Conservation (phyloP, 2,329 filamentous ascomycete species). For the Trichophaea hybrida region DNA sequence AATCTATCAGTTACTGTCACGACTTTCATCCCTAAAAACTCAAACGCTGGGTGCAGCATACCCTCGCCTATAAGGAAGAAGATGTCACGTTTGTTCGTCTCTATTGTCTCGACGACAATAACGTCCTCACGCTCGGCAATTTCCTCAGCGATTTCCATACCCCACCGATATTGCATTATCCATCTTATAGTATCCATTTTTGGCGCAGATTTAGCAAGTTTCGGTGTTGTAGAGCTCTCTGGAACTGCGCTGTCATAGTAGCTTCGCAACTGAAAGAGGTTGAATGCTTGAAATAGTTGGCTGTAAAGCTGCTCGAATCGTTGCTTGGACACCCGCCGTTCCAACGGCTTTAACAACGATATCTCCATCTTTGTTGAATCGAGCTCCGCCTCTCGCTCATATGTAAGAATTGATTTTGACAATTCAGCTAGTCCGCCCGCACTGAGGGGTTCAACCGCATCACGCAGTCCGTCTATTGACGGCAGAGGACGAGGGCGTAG, state of each 20-base stretch:
- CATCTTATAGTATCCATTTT: slow-evolving; percentile 20
- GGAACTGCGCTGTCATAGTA: slow-evolving; percentile 13
- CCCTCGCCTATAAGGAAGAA: slow-evolving; percentile 27
- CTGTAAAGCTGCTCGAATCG: slow-evolving; percentile 24
- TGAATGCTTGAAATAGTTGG: slow-evolving; percentile 21
- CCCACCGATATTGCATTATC: slow-evolving; percentile 24
- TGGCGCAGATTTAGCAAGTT: not conserved
- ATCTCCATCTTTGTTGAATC: slow-evolving; percentile 23
- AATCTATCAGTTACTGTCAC: slow-evolving; percentile 4
- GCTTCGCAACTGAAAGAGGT: slow-evolving; percentile 21
- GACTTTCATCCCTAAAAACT: not conserved
- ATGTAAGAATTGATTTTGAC: slow-evolving; percentile 9
- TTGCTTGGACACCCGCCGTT: slow-evolving; percentile 18
- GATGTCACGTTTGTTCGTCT: slow-evolving; percentile 21
- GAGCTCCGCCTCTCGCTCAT: slow-evolving; percentile 4
- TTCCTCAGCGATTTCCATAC: slow-evolving; percentile 22
- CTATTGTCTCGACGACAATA: slow-evolving; percentile 18
- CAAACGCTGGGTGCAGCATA: slow-evolving; percentile 3
- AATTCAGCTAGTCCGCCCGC: not conserved
- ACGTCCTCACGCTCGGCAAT: slow-evolving; percentile 26
- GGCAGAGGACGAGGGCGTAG: slow-evolving; percentile 4
- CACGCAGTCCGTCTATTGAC: not conserved
- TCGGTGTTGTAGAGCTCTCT: not conserved
- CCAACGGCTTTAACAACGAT: slow-evolving; percentile 18
- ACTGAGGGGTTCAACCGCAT: not conserved